Conservation (phyloP, 768 basidiomycete species). For the Epithele typhae region DNA sequence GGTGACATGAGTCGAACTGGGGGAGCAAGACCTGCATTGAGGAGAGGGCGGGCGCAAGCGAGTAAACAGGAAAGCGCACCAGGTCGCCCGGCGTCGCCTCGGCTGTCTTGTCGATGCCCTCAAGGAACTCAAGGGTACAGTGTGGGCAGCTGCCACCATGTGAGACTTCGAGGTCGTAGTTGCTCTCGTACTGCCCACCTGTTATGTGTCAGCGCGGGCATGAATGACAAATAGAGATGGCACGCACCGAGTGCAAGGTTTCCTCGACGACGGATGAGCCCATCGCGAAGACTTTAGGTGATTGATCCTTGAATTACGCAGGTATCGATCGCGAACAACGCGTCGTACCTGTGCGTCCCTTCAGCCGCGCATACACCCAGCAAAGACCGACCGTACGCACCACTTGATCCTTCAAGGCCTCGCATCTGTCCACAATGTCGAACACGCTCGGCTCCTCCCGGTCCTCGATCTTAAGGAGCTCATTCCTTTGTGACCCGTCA, state of each 20-base stretch:
- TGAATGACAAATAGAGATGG: too few species aligned
- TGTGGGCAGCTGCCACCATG: conserved; percentile 96
- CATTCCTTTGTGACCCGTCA: conserved; percentile 98
- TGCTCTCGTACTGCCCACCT: conserved; percentile 90
- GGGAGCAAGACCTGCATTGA: too few species aligned
- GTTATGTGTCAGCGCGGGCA: too few species aligned
- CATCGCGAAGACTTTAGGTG: conserved; percentile 88
- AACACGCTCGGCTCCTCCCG: conserved; percentile 97
- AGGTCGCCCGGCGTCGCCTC: conserved; percentile 76
- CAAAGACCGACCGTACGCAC: too few species aligned
- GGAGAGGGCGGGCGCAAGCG: not conserved
- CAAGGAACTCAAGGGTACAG: conserved; percentile 86
- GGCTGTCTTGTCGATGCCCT: conserved; percentile 88
- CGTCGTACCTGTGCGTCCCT: conserved; percentile 65
- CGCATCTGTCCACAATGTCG: conserved; percentile 97
- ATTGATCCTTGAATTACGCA: conserved; percentile 91
- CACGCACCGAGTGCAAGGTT: conserved; percentile 87
- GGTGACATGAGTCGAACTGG: conserved; percentile 83
- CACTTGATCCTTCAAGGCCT: conserved; percentile 98
- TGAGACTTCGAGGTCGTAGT: conserved; percentile 90
- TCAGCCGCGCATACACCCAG: too few species aligned
- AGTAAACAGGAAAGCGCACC: conserved; percentile 42
- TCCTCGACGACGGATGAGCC: conserved; percentile 82
- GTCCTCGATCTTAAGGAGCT: conserved; percentile 99
- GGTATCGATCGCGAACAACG: conserved; percentile 96